Percentiles rank a stretch among this genome's conserved stretches.
Conservation (phyloP, 257 asterid genomes). For the Solanum tarapatanum region DNA sequence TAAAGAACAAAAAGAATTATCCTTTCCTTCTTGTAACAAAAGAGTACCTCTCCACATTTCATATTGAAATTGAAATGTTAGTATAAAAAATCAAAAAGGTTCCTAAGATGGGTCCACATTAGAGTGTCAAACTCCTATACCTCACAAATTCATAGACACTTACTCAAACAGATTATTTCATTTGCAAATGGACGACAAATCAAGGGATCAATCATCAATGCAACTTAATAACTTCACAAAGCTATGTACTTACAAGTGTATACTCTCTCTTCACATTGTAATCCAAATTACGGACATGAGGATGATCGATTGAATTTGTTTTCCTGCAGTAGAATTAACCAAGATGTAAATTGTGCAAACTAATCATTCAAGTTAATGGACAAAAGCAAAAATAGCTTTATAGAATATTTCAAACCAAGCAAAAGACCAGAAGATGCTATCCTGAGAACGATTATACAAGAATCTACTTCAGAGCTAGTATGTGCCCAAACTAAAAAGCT, state of each 20-base stretch:
- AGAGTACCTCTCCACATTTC: not conserved
- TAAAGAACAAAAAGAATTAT: not conserved
- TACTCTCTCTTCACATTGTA: conserved; percentile 73
- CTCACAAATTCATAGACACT: not conserved
- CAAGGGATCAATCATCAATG: not conserved
- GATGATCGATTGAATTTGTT: conserved; percentile 64
- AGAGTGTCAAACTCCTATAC: not conserved
- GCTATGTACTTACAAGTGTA: conserved; percentile 64
- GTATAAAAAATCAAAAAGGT: not conserved
- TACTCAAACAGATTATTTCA: not conserved
- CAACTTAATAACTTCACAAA: not conserved
- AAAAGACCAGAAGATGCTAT: not conserved
- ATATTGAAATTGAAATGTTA: not conserved
- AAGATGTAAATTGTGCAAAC: conserved; percentile 2
- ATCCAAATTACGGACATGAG: conserved; percentile 75
- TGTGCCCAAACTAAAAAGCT: not conserved
- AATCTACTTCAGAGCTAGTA: not conserved
- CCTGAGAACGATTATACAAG: not conserved
- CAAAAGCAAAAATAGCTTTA: not conserved
- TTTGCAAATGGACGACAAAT: not conserved
- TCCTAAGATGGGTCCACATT: not conserved
- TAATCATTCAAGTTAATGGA: not conserved
- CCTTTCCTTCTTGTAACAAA: not conserved
- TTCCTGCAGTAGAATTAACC: conserved; percentile 47
- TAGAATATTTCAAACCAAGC: not conserved